Percentiles rank a stretch among this genome's conserved stretches.
phyloP scores from a whole-genome alignment of 225 moss, liverwort and hornwort genomes.

The Lunularia cruciata region DNA sequence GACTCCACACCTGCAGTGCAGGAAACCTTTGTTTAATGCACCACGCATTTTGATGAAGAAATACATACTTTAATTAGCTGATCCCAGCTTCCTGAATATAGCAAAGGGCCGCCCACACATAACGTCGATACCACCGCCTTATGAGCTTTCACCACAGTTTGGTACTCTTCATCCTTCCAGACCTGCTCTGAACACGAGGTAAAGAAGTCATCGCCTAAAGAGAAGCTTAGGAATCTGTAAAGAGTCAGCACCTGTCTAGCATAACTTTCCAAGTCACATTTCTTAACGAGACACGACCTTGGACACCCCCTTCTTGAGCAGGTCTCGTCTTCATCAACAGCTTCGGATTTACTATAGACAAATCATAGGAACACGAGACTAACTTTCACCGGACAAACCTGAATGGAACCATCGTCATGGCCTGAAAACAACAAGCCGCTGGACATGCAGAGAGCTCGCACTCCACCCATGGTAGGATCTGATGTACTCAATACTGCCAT shows the following conservation, averaged over 20 bases:
- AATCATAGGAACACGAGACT: background rate
- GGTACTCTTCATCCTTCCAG: conserved; percentile 80
- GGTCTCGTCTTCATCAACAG: too few relatives aligned
- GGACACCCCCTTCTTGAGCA: too few relatives aligned
- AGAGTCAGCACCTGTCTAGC: background rate
- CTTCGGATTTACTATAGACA: too few relatives aligned
- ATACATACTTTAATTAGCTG: conserved; percentile 64
- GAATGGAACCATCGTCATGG: conserved; percentile 76
- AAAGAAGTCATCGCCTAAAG: conserved; percentile 1
- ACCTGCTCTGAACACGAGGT: conserved; percentile 52
- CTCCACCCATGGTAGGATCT: conserved; percentile 46
- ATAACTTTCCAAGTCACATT: background rate
- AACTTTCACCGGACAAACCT: conserved; percentile 56
- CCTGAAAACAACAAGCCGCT: conserved; percentile 67
- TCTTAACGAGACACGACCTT: background rate
- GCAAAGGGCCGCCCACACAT: conserved; percentile 60
- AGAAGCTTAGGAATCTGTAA: background rate
- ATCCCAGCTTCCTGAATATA: conserved; percentile 91
- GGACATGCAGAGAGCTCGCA: conserved; percentile 63
- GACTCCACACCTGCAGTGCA: background rate
- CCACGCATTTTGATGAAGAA: background rate
- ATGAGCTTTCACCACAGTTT: conserved; percentile 71
- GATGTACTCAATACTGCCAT: conserved; percentile 55
- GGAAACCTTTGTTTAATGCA: background rate
- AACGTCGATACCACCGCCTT: conserved; percentile 66